Base-by-base conservation (phyloP, 2,329 filamentous ascomycete genomes). In the Chaetomium olivaceum region DNA sequence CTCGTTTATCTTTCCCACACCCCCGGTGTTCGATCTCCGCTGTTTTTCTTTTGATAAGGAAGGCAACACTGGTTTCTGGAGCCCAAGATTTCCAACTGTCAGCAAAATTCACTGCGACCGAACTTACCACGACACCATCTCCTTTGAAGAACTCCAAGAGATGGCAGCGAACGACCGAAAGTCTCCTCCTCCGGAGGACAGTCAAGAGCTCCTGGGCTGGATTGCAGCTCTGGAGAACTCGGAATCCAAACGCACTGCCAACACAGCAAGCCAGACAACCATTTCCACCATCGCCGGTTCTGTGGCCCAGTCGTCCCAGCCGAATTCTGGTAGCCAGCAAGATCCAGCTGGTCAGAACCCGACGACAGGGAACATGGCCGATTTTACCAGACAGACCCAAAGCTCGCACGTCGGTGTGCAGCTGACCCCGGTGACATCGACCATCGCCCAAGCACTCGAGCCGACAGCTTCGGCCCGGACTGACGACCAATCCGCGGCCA, bases 21-120 rank as follows among this genome's bases (percentile, higher is more conserved):
- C 92, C 0, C 85, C 92, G 23, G 87, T 97, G 0, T 91, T 93
- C 63, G 93, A 96, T 71, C 80, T 96, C 66, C 82, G 91, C 27
- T 93, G 92, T 61, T 91, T 91, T 68, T 89, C 89, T 0, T 97
- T 93, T 70, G 90, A 92, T 66, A 91, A 89, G 72, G 83, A 85
- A 2, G 84, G 86, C 4, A 89, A 90, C 72, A 87, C 86, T 16
- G 82, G 83, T 1, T 93, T 91, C 72, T 92, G 87, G 80, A 89
- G 88, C 66, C 85, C 92, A 61, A 85, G 93, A 1, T 96, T 96
- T 72, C 90, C 93, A 1, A 82, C 85, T 2, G 86, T 94, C 3
- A 83, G 86, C 64, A 96, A 94, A 73, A 82, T 96, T 11, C 92
- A 96, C 71, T 85, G 83, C 67, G 92, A 97, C 74, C 83, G 92